Conservation (phyloP, 176 grass and related monocot species). For the Triticum urartu region DNA sequence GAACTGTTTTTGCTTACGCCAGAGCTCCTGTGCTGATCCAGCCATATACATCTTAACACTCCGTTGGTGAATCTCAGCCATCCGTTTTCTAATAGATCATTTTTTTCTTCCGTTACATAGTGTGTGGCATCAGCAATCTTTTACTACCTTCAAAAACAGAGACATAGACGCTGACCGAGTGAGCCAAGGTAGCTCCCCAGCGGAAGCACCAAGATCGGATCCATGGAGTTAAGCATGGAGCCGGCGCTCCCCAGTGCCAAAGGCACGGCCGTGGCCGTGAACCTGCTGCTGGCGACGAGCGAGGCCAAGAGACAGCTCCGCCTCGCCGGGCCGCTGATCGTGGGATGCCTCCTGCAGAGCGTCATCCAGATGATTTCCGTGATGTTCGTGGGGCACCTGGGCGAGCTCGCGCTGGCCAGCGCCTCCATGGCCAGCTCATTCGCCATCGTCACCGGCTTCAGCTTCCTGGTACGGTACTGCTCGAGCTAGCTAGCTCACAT, state of each 20-base stretch:
- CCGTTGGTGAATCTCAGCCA: not conserved
- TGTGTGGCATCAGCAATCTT: not conserved
- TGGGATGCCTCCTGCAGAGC: slow-evolving; percentile 41
- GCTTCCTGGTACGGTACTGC: slow-evolving; percentile 31
- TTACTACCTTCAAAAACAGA: not conserved
- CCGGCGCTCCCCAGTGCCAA: not conserved
- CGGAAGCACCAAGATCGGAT: not conserved
- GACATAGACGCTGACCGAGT: not conserved
- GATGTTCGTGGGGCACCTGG: slow-evolving; percentile 45
- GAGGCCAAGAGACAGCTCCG: slow-evolving; percentile 35
- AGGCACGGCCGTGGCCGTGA: not conserved
- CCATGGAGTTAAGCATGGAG: not conserved
- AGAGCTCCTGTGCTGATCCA: too few relatives aligned
- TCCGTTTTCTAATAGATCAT: not conserved
- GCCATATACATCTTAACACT: too few relatives aligned
- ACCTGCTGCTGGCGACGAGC: not conserved
- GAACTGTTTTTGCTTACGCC: too few relatives aligned
- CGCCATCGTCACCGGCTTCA: slow-evolving; percentile 47
- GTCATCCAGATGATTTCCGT: slow-evolving; percentile 49
- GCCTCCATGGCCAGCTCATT: slow-evolving; percentile 55
- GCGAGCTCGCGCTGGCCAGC: slow-evolving; percentile 47
- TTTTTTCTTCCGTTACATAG: not conserved
- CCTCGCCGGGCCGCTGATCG: slow-evolving; percentile 40
- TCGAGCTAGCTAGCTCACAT: not conserved
- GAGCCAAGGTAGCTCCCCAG: not conserved